phyloP scores from a whole-genome alignment of 2,329 filamentous ascomycete genomes.

The Aspergillus ruber region DNA sequence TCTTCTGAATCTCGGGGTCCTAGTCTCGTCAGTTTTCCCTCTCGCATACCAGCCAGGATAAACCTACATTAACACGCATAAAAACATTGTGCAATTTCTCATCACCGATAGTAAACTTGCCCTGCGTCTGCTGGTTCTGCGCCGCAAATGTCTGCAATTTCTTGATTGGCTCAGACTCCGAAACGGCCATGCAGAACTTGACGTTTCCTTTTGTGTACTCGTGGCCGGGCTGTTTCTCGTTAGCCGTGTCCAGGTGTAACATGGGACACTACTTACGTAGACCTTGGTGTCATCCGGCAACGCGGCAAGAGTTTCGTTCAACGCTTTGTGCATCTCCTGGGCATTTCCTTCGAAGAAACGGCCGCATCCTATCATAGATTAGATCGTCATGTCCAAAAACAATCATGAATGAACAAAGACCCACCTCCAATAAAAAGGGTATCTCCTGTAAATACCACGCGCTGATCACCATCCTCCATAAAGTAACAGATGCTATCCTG shows the following conservation, averaged over 20 bases:
- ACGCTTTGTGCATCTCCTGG: conserved; percentile 82
- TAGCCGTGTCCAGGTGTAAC: background rate
- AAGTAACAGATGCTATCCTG: conserved; percentile 97
- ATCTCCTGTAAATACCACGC: conserved; percentile 89
- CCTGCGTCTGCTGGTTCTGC: conserved; percentile 79
- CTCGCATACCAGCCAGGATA: background rate
- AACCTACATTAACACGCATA: conserved; percentile 73
- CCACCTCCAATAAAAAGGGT: conserved; percentile 88
- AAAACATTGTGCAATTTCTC: conserved; percentile 98
- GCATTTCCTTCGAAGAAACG: conserved; percentile 91
- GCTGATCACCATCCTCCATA: conserved; percentile 67
- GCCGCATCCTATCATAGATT: conserved; percentile 64
- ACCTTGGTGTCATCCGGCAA: conserved; percentile 88
- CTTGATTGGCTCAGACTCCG: conserved; percentile 68
- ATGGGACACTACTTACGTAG: conserved; percentile 55
- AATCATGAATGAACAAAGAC: conserved; percentile 14
- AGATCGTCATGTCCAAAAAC: background rate
- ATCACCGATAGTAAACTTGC: conserved; percentile 92
- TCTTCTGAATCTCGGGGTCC: conserved; percentile 79
- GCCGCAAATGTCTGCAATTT: conserved; percentile 71
- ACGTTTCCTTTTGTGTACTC: conserved; percentile 98
- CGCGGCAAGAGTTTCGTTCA: conserved; percentile 75
- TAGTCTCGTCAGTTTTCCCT: conserved; percentile 28
- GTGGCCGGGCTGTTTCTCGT: conserved; percentile 65
- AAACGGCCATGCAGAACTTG: conserved; percentile 73